Evolutionary conservation across 306 rosid species (phyloP).

Genomic region (Prunus mira): DNA sequence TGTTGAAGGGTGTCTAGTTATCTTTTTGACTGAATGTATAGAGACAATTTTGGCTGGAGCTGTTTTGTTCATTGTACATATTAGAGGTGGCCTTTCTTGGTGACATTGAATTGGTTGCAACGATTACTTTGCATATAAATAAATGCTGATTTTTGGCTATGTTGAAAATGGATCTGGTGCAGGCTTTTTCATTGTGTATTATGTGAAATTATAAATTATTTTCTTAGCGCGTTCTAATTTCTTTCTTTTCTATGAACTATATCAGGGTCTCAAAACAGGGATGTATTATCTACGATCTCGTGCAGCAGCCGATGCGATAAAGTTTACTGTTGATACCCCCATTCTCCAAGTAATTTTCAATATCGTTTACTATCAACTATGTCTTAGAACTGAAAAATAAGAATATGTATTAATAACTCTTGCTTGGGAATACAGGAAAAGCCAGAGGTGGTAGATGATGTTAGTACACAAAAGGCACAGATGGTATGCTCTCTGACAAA

Average conservation of each 20-base stretch:
- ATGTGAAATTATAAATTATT: too few species aligned
- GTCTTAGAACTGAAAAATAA: not conserved
- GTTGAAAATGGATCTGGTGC: too few species aligned
- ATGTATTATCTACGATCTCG: slow-evolving; percentile 85
- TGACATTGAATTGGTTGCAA: too few species aligned
- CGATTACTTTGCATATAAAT: too few species aligned
- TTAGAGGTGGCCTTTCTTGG: too few species aligned
- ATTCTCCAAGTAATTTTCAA: slow-evolving; percentile 41
- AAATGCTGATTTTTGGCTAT: too few species aligned
- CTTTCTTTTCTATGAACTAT: slow-evolving; percentile 6
- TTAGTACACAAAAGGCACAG: slow-evolving; percentile 63
- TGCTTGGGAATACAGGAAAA: slow-evolving; percentile 42
- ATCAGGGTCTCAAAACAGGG: slow-evolving; percentile 82
- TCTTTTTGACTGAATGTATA: too few species aligned
- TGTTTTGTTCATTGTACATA: too few species aligned
- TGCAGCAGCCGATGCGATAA: slow-evolving; percentile 88
- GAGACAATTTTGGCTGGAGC: too few species aligned
- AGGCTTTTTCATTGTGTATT: too few species aligned
- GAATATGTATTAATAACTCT: not conserved
- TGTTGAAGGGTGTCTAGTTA: too few species aligned
- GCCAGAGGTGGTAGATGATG: slow-evolving; percentile 37
- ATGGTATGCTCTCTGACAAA: slow-evolving; percentile 86
- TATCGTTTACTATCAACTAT: not conserved
- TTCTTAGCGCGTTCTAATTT: not conserved
- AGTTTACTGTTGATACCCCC: slow-evolving; percentile 79